Conservation (phyloP, 345 rosid genomes). For the Adansonia digitata region DNA sequence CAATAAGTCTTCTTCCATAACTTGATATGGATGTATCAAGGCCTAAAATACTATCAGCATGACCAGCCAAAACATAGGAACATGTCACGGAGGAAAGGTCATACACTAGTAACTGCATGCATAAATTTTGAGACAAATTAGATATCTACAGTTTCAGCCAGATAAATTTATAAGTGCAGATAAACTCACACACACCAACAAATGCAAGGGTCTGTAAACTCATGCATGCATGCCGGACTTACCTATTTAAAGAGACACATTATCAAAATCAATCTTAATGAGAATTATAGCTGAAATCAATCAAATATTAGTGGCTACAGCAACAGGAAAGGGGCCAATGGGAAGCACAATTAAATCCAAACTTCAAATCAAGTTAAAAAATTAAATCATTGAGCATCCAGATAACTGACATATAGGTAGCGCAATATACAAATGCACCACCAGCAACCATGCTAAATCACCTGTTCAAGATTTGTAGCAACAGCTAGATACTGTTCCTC, state of each 20-base stretch:
- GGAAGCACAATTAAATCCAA: not conserved
- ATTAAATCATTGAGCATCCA: not conserved
- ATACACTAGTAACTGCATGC: conserved; percentile 81
- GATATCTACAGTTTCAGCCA: conserved; percentile 5
- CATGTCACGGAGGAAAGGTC: conserved; percentile 86
- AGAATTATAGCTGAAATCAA: not conserved
- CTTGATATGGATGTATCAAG: conserved; percentile 71
- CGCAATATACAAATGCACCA: not conserved
- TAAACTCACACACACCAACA: not conserved
- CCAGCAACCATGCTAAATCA: conserved; percentile 20
- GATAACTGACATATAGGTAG: not conserved
- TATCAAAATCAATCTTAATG: not conserved
- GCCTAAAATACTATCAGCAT: conserved; percentile 68
- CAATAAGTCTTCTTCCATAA: conserved; percentile 56
- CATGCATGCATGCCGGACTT: conserved; percentile 5
- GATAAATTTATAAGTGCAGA: not conserved
- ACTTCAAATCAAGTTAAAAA: not conserved
- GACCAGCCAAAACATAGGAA: conserved; percentile 84
- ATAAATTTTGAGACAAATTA: conserved; percentile 16
- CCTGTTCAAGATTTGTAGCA: conserved; percentile 95
- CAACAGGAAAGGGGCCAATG: not conserved
- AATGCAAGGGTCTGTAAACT: not conserved
- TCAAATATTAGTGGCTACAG: not conserved
- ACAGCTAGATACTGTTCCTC: conserved; percentile 86
- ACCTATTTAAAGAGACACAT: not conserved